Percentiles rank a stretch among this genome's conserved stretches.
Evolutionary conservation across 306 rosid species (phyloP).

Genomic region (Cucumis sativus): DNA sequence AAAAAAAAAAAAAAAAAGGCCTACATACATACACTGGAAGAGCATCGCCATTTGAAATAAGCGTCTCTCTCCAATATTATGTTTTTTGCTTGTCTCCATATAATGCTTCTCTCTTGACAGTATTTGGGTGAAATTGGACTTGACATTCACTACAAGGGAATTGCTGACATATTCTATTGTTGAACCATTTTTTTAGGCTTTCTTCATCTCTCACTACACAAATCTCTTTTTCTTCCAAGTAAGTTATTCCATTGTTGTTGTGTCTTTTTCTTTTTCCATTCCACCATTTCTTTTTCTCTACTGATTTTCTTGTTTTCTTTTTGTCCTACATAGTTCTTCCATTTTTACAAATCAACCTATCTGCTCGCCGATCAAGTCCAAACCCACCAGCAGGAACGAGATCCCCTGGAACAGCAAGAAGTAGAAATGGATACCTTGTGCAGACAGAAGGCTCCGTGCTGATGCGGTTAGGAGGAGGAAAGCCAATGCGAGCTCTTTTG

Average conservation of each 20-base stretch:
- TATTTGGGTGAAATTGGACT: background rate
- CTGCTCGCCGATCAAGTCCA: constrained; percentile 86
- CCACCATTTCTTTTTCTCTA: constrained; percentile 4
- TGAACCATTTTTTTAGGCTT: background rate
- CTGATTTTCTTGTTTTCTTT: background rate
- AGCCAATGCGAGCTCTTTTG: constrained; percentile 75
- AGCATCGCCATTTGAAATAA: background rate
- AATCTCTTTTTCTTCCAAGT: background rate
- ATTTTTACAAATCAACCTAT: constrained; percentile 29
- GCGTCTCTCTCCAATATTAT: constrained; percentile 7
- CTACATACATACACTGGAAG: constrained; percentile 8
- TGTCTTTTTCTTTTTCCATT: background rate
- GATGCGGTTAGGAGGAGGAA: constrained; percentile 79
- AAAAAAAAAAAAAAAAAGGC: background rate
- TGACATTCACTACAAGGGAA: background rate
- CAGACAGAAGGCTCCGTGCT: constrained; percentile 85
- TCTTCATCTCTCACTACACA: background rate
- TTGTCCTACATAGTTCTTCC: background rate
- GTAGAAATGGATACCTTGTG: constrained; percentile 94
- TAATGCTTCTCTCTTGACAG: background rate
- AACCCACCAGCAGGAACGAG: constrained; percentile 77
- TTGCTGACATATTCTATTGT: background rate
- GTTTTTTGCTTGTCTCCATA: background rate
- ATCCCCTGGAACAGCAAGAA: constrained; percentile 86
- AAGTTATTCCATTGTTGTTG: background rate